These are phyloP conservation scores for Ilyonectria sp. DNA, from an alignment of 2,329 filamentous ascomycete genomes.

Conservation along the genomic window DNA sequence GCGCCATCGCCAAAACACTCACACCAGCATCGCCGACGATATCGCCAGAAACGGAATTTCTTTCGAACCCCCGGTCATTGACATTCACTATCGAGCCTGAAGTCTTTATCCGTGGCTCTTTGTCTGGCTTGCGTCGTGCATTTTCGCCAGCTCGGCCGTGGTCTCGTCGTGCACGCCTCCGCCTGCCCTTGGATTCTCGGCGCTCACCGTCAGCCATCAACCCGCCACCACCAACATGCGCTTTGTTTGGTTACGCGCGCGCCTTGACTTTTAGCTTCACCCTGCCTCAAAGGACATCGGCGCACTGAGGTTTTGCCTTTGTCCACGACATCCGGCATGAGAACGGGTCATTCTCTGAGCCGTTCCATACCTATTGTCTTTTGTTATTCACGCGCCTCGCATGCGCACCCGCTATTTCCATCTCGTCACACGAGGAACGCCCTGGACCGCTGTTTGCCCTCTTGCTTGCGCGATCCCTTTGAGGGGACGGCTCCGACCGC, in stretches of 20 bases:
- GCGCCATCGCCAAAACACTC: constrained; percentile 47
- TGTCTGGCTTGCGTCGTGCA: not conserved
- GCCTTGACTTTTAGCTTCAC: constrained; percentile 38
- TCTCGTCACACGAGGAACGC: constrained; percentile 36
- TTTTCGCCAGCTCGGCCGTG: not conserved
- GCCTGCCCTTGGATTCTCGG: not conserved
- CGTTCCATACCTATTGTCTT: constrained; percentile 20
- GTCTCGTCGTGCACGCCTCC: not conserved
- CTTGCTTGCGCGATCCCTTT: constrained; percentile 16
- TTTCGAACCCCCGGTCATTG: constrained; percentile 28
- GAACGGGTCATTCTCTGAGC: constrained; percentile 23
- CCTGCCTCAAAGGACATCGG: constrained; percentile 36
- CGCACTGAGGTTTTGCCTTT: constrained; percentile 28
- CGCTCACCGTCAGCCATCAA: constrained; percentile 8
- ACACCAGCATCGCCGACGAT: constrained; percentile 42
- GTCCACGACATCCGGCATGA: constrained; percentile 19
- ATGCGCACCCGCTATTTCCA: constrained; percentile 40
- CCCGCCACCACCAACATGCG: constrained; percentile 44
- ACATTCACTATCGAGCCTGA: not conserved
- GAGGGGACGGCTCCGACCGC: constrained; percentile 20
- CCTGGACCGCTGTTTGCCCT: constrained; percentile 8
- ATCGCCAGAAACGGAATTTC: constrained; percentile 34
- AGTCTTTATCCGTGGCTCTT: constrained; percentile 4
- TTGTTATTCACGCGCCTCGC: constrained; percentile 19
- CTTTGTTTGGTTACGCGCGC: constrained; percentile 45